Base-by-base conservation (phyloP, 352 stramenopile species). In the Phytophthora nicotianae region DNA sequence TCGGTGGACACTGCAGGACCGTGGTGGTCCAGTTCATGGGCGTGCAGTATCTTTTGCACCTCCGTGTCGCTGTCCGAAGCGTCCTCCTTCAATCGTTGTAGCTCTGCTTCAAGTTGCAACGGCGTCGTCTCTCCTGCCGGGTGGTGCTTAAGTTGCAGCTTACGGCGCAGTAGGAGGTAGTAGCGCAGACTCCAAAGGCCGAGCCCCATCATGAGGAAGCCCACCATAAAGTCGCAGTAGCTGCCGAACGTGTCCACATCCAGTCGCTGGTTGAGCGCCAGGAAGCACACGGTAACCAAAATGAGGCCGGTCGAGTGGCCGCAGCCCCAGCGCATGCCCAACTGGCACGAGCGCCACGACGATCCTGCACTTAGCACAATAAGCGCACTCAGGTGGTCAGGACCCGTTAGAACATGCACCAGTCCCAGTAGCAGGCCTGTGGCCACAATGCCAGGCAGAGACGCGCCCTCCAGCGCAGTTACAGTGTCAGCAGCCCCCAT, bases 241-340 rank as follows among this genome's bases (percentile, higher is more conserved):
- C 53, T 83, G 52, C 76, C 77, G 32, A 89, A 83, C 9, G 58
- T 65, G 23, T 81, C 65, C 38, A 89, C 68, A 56, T 77, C 70
- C 63, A 76, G 54, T 23, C 74, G 72, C 51, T 62, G 74, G 55
- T 75, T 88, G 21, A 73, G 67, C 29, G 70, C 88, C 73, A 76
- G 84, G 71, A 78, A 93, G 54, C 45, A 71, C 42, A 64, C 76
- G 51, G 64, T 93, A 24, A 89, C 77, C 23, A 89, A 27, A 19
- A 97, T 56, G 16, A 97, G 74, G 2, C 89, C 91, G 5, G 79
- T 86, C 5, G 79, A 91, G 65, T 97, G 89, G 46, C 89, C 89
- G 42, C 91, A 77, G n/a, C 91, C 91, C 91, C 89, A 97, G 68
- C 85, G 83, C 60, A 97, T 79, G 16, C 89, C 89, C 7, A 97